phyloP scores from a whole-genome alignment of 1,139 yeast genomes.

The Saccharomyces pastorianus region DNA sequence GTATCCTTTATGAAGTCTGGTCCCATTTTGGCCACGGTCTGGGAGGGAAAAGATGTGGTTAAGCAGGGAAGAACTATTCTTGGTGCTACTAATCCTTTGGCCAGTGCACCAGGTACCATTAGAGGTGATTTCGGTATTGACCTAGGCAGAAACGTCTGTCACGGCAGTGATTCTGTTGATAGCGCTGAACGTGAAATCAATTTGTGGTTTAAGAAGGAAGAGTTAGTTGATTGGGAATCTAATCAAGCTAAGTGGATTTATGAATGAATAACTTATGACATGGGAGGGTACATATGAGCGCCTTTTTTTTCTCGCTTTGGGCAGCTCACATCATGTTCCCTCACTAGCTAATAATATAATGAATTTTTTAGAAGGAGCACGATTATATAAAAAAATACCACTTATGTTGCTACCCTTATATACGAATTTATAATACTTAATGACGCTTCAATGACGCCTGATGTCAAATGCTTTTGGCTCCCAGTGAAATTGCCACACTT shows the following conservation, averaged over 20 bases:
- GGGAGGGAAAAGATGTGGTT: constrained; percentile 99
- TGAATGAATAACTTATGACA: constrained; percentile 48
- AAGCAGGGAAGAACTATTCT: constrained; percentile 95
- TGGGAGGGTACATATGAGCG: neutral
- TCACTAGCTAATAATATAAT: neutral
- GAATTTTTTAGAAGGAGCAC: neutral
- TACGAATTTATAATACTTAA: too few species aligned
- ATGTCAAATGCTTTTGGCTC: neutral
- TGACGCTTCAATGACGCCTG: neutral
- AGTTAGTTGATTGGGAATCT: constrained; percentile 86
- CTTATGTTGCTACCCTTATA: neutral
- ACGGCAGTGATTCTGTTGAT: constrained; percentile 99
- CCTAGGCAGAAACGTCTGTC: constrained; percentile 98
- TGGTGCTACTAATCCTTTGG: constrained; percentile 98
- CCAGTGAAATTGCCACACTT: neutral
- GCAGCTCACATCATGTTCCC: neutral
- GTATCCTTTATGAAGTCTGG: constrained; percentile 96
- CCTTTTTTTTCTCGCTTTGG: too few species aligned
- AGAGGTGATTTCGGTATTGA: constrained; percentile 96
- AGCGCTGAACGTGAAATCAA: constrained; percentile 91
- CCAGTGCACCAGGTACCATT: constrained; percentile 98
- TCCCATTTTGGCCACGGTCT: constrained; percentile 97
- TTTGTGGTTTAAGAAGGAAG: constrained; percentile 98
- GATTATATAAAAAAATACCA: too few species aligned
- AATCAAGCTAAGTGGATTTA: constrained; percentile 83